Conservation (phyloP, 192 early-diverging fungal genomes). For the Backusella parvicylindrica region DNA sequence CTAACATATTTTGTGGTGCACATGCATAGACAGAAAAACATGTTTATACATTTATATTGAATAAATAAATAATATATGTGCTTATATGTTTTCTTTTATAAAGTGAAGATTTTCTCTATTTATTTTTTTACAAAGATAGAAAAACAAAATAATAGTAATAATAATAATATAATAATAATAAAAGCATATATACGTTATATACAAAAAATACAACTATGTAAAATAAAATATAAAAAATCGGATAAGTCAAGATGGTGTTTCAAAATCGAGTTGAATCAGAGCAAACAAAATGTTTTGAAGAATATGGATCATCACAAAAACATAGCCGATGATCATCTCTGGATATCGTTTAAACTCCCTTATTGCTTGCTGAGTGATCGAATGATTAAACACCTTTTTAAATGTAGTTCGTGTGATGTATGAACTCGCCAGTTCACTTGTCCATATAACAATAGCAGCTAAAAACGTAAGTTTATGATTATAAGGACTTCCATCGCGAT, state of each 20-base stretch:
- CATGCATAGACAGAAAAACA: neutral
- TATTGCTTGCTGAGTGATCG: conserved; percentile 61
- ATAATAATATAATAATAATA: neutral
- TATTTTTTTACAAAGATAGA: neutral
- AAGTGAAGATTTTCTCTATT: neutral
- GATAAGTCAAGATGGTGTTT: neutral
- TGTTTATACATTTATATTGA: neutral
- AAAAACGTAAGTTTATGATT: conserved; percentile 54
- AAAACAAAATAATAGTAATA: neutral
- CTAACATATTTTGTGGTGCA: too few relatives aligned
- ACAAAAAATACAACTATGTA: neutral
- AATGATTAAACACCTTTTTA: conserved; percentile 48
- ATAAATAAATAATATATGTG: neutral
- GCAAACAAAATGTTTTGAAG: conserved; percentile 69
- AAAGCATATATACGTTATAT: neutral
- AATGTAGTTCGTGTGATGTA: conserved; percentile 63
- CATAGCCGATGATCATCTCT: conserved; percentile 61
- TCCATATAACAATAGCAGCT: conserved; percentile 62
- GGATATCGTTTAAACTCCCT: conserved; percentile 67
- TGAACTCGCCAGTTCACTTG: conserved; percentile 60
- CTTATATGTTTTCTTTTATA: neutral
- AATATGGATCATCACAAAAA: conserved; percentile 69
- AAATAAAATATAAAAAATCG: neutral
- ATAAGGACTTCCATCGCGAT: conserved; percentile 40
- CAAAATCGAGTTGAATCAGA: conserved; percentile 56